Conservation (phyloP, 495 filamentous ascomycete species). For the Hypoxylon cercidicola region DNA sequence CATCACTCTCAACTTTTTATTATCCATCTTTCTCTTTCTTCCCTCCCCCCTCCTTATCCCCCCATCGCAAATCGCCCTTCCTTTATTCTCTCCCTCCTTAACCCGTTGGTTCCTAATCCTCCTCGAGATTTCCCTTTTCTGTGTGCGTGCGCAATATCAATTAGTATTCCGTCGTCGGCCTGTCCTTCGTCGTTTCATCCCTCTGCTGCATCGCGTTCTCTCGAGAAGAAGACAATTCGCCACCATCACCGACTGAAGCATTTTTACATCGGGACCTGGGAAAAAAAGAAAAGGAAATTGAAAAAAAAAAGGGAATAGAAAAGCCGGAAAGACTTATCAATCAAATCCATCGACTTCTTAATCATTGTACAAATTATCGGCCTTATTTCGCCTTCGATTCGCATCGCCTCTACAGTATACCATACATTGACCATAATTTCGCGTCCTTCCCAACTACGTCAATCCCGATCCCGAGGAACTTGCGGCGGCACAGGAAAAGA, state of each 20-base stretch:
- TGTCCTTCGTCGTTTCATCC: conserved; percentile 45
- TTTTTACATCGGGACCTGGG: conserved; percentile 28
- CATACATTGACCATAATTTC: conserved; percentile 35
- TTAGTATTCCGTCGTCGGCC: conserved; percentile 46
- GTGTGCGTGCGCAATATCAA: conserved; percentile 47
- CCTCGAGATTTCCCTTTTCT: conserved; percentile 49
- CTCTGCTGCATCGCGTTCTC: conserved; percentile 38
- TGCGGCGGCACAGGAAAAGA: conserved; percentile 23
- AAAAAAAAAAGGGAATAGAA: conserved; percentile 30
- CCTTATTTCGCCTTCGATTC: conserved; percentile 40
- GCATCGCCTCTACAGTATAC: conserved; percentile 35
- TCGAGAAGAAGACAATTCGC: conserved; percentile 40
- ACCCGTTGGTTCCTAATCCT: conserved; percentile 54
- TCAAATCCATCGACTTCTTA: conserved; percentile 30
- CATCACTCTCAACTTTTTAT: conserved; percentile 42
- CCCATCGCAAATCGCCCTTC: conserved; percentile 53
- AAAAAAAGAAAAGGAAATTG: conserved; percentile 26
- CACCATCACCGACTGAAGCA: conserved; percentile 32
- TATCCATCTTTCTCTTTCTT: conserved; percentile 49
- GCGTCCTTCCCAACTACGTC: conserved; percentile 34
- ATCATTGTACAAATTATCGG: conserved; percentile 42
- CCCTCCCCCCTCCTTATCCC: conserved; percentile 42
- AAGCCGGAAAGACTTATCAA: conserved; percentile 35
- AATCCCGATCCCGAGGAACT: conserved; percentile 28
- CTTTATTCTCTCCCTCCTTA: conserved; percentile 52